These are phyloP conservation scores for Leavenworthia alabamica DNA, from an alignment of 345 rosid genomes.

Conservation along the genomic window DNA sequence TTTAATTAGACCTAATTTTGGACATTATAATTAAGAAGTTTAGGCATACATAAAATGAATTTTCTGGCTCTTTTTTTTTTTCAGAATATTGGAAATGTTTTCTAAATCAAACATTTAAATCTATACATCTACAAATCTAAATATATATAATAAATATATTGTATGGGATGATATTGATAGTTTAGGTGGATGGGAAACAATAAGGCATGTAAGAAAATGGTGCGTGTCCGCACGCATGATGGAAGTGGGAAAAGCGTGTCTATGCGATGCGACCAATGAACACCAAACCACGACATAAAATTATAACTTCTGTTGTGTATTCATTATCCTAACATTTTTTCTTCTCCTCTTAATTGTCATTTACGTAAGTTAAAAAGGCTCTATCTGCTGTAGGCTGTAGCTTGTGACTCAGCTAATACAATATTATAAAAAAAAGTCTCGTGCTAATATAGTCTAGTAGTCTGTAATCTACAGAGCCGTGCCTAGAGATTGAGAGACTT, in stretches of 20 bases:
- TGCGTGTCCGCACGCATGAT: slow-evolving; percentile 4
- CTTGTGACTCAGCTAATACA: background rate
- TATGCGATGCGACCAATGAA: slow-evolving; percentile 17
- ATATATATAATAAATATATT: background rate
- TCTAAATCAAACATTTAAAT: background rate
- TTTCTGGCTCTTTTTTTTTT: background rate
- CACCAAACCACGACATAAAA: slow-evolving; percentile 20
- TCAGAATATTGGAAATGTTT: background rate
- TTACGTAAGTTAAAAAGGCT: background rate
- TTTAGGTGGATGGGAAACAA: background rate
- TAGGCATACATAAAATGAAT: background rate
- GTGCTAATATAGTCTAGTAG: too few relatives aligned
- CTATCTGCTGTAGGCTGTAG: background rate
- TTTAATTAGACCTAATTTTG: background rate
- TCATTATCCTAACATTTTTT: slow-evolving; percentile 9
- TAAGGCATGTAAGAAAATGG: background rate
- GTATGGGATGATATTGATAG: background rate
- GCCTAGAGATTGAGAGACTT: too few relatives aligned
- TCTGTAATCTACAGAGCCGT: too few relatives aligned
- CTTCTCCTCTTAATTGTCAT: background rate
- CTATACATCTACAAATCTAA: background rate
- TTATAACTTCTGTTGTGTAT: background rate
- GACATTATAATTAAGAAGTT: background rate
- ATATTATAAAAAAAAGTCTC: too few relatives aligned
- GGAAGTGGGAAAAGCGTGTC: slow-evolving; percentile 20